Evolutionary conservation across 345 rosid species (phyloP).

Genomic region (Physaria fendleri): DNA sequence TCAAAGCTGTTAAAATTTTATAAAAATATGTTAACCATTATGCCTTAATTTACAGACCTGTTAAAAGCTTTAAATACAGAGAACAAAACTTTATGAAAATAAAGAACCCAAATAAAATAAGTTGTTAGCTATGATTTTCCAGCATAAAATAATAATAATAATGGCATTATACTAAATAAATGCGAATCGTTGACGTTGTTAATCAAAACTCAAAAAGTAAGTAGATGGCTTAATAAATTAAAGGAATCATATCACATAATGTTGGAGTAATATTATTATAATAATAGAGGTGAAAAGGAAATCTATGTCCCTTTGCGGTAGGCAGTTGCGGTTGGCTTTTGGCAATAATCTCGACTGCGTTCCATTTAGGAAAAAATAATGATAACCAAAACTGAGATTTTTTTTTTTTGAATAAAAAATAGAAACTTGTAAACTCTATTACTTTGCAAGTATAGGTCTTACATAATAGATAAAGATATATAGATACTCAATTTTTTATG

Average conservation of each 20-base stretch:
- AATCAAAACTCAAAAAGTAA: background rate
- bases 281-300: background rate
- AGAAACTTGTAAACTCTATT: too few species aligned
- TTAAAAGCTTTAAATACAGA: background rate
- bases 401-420: too few species aligned
- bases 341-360: background rate
- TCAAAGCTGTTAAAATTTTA: background rate
- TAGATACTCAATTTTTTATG: too few species aligned
- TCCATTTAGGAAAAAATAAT: background rate
- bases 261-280: background rate
- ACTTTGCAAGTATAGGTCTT: too few species aligned
- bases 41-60: background rate
- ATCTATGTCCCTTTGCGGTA: background rate
- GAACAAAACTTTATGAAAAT: background rate
- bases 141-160: background rate
- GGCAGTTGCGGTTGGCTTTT: background rate
- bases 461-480: too few species aligned
- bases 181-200: background rate
- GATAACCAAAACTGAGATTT: too few species aligned
- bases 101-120: background rate
- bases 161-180: background rate
- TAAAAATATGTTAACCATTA: background rate
- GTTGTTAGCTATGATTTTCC: background rate
- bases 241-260: background rate
- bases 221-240: background rate